Evolutionary conservation across 1,284 basidiomycete species (phyloP), one percentile per base, ranked within the genome.

Genomic region (Schizopora paradoxa): DNA sequence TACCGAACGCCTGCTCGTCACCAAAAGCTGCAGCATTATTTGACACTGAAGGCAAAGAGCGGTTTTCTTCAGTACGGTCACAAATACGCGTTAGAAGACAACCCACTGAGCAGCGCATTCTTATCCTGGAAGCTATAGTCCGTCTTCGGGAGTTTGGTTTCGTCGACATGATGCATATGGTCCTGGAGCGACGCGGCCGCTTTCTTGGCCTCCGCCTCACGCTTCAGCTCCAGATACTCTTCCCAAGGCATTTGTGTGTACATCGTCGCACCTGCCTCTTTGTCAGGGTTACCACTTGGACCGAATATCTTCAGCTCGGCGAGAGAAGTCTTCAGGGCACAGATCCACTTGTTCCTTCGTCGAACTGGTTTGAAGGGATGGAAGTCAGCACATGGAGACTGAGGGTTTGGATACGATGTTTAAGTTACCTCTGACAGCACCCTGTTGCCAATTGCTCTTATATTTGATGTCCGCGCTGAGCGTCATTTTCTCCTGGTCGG

Each of bases 311-410:
- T 71, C 43, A 83, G 66, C 47, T 89, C 82, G 27, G 73, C 72
- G 48, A 95, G 66, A 26, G 79, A 72, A 32, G 75, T 63, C 66
- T 93, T 94, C 51, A 96, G 71, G 19, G 86, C 85, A 61, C 89
- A 93, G 31, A 93, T 76, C 90, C 91, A 94, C 66, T 90, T 91
- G 70, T 94, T 94, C 43, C 90, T 76, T 47, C 91, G 79, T 66
- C 86, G 76, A 4, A 75, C 80, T 83, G 52, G n/a, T n/a, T n/a
- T n/a, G n/a, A n/a, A n/a, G n/a, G n/a, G n/a, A 13, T 47, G 48
- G 27, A 37, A 49, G 14, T 23, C 27, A n/a, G 34, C 26, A n/a
- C 18, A 48, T 22, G 35, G 7, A 23, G 32, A 43, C 34, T 41
- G 33, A 27, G 25, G 10, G 33, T 26, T 26, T 16, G 13, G 42